Evolutionary conservation across 495 filamentous ascomycete genomes (phyloP).

Genomic region (Bacidia gigantensis): DNA sequence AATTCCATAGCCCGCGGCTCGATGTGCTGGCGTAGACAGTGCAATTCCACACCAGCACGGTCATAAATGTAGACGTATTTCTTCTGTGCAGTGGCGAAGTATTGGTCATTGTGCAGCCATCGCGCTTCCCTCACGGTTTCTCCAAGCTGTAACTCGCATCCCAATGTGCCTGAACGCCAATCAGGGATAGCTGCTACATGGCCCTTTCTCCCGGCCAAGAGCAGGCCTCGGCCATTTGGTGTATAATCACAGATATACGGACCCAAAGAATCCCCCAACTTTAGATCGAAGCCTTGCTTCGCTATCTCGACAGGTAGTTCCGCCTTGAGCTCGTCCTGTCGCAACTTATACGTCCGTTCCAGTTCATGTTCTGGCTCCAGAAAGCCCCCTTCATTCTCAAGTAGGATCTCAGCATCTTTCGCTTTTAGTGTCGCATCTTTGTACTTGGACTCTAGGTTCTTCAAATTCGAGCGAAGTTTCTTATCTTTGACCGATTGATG

Average conservation of each 20-base stretch:
- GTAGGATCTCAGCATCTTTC: slow-evolving; percentile 87
- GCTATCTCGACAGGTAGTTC: slow-evolving; percentile 69
- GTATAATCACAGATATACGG: slow-evolving; percentile 83
- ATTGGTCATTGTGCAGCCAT: slow-evolving; percentile 94
- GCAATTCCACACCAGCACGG: slow-evolving; percentile 71
- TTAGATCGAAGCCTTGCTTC: slow-evolving; percentile 85
- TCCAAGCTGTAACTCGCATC: slow-evolving; percentile 75
- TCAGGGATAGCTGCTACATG: slow-evolving; percentile 87
- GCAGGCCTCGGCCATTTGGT: slow-evolving; percentile 68
- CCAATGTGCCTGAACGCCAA: slow-evolving; percentile 82
- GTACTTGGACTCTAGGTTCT: slow-evolving; percentile 64
- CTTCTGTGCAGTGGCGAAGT: slow-evolving; percentile 96
- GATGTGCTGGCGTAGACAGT: slow-evolving; percentile 75
- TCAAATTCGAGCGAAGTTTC: slow-evolving; percentile 73
- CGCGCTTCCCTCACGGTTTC: slow-evolving; percentile 81
- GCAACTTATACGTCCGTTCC: slow-evolving; percentile 81
- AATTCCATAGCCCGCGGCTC: slow-evolving; percentile 95
- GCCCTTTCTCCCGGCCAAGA: slow-evolving; percentile 80
- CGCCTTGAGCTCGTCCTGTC: slow-evolving; percentile 69
- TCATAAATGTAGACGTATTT: slow-evolving; percentile 96
- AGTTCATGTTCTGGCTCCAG: slow-evolving; percentile 79
- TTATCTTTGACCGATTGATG: slow-evolving; percentile 57
- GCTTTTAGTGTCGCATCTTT: slow-evolving; percentile 65
- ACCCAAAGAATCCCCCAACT: slow-evolving; percentile 56
- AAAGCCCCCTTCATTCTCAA: slow-evolving; percentile 77